phyloP scores from a whole-genome alignment of 495 filamentous ascomycete species.

The Halenospora varia region DNA sequence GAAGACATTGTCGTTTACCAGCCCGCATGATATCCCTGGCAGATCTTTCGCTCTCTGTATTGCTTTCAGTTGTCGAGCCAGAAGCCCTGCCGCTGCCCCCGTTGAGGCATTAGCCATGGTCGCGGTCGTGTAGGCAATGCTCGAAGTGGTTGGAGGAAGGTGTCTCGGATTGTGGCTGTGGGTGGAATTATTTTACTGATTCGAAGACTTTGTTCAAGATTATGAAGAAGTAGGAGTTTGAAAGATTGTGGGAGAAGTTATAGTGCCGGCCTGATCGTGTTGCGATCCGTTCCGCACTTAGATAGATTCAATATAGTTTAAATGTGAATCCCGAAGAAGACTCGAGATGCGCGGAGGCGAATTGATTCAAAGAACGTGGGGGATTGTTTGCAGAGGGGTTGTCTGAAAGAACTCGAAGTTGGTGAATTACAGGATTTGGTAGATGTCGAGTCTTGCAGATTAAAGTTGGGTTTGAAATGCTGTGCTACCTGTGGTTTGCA shows the following conservation, averaged over 20 bases:
- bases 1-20: conserved; percentile 87
- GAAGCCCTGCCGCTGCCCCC: conserved; percentile 60
- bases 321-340: neutral
- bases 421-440: too few species aligned
- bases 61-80: conserved; percentile 81
- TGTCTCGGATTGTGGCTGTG: too few species aligned
- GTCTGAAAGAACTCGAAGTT: too few species aligned
- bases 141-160: neutral
- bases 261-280: too few species aligned
- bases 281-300: neutral
- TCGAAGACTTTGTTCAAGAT: too few species aligned
- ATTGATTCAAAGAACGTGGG: too few species aligned
- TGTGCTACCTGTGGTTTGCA: too few species aligned
- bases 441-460: too few species aligned
- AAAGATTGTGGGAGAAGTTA: too few species aligned
- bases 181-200: too few species aligned
- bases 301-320: neutral
- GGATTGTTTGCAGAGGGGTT: too few species aligned
- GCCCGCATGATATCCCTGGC: conserved; percentile 87
- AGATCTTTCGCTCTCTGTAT: conserved; percentile 92
- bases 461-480: too few species aligned
- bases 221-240: neutral
- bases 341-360: neutral
- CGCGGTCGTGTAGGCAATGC: neutral
- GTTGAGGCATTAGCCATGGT: conserved; percentile 8